These are phyloP conservation scores for Chlorella sorokiniana DNA, from an alignment of 139 green algal species.

Conservation along the genomic window DNA sequence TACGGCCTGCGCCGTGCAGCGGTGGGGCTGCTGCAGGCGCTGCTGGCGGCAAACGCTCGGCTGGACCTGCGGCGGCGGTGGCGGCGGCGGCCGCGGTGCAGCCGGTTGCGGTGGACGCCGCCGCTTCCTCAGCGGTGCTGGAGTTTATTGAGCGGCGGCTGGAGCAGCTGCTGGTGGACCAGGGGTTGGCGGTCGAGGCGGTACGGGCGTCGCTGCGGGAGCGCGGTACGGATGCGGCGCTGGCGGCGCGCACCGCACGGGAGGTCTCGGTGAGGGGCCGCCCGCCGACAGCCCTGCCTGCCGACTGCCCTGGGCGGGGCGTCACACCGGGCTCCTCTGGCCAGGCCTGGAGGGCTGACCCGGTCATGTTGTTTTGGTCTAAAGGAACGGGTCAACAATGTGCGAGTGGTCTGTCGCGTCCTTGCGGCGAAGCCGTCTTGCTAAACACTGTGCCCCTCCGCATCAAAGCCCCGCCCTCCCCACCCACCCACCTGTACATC, in stretches of 20 bases:
- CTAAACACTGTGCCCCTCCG: too few relatives aligned
- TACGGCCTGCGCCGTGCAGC: conserved; percentile 93
- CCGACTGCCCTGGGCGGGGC: too few relatives aligned
- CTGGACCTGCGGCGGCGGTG: conserved; percentile 71
- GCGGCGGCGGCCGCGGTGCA: conserved; percentile 72
- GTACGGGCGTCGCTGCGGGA: conserved; percentile 90
- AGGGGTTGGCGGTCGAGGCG: conserved; percentile 58
- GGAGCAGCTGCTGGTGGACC: conserved; percentile 94
- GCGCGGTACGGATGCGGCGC: conserved; percentile 73
- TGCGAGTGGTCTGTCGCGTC: too few relatives aligned
- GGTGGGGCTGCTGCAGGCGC: conserved; percentile 84
- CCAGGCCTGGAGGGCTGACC: too few relatives aligned
- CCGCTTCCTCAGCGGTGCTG: conserved; percentile 42
- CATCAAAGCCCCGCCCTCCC: too few relatives aligned
- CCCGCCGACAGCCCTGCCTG: background rate
- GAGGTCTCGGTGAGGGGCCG: conserved; percentile 64
- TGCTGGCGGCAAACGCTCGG: conserved; percentile 71
- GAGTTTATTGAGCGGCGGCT: conserved; percentile 64
- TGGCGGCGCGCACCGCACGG: conserved; percentile 66
- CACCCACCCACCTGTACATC: background rate
- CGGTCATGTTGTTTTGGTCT: too few relatives aligned
- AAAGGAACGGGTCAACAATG: too few relatives aligned
- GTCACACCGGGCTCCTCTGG: background rate
- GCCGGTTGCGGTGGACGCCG: conserved; percentile 66
- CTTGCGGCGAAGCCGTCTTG: too few relatives aligned